Evolutionary conservation across 306 rosid genomes (phyloP).

Genomic region (Medicago lupulina): DNA sequence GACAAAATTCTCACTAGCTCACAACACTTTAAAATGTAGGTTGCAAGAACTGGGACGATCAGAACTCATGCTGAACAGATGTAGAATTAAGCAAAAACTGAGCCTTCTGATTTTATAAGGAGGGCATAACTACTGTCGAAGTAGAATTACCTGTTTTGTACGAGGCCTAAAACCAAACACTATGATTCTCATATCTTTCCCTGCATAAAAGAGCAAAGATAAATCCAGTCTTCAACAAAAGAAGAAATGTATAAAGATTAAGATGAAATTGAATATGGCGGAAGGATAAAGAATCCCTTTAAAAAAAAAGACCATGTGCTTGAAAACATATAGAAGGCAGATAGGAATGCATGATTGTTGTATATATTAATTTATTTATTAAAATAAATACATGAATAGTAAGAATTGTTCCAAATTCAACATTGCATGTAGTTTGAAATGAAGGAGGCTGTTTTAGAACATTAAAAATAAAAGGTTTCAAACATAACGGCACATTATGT

Average conservation of each 20-base stretch:
- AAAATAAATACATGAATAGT: not conserved
- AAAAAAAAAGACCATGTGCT: constrained; percentile 26
- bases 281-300: constrained; percentile 31
- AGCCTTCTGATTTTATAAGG: not conserved
- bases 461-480: constrained; percentile 21
- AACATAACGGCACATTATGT: not conserved
- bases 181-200: constrained; percentile 94
- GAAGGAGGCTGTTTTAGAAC: not conserved
- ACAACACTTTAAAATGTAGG: constrained; percentile 7
- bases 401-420: constrained; percentile 1
- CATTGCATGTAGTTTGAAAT: not conserved
- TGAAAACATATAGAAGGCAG: constrained; percentile 7
- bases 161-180: constrained; percentile 91
- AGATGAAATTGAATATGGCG: constrained; percentile 33
- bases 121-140: constrained; percentile 19
- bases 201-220: constrained; percentile 56
- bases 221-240: constrained; percentile 30
- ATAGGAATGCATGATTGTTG: not conserved
- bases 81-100: not conserved
- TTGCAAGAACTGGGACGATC: constrained; percentile 10
- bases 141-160: constrained; percentile 82
- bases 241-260: not conserved
- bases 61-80: no score
- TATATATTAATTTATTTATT: constrained; percentile 1
- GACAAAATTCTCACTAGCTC: constrained; percentile 34